Base-by-base conservation (phyloP, 768 basidiomycete genomes). In the Roridomyces roridus region DNA sequence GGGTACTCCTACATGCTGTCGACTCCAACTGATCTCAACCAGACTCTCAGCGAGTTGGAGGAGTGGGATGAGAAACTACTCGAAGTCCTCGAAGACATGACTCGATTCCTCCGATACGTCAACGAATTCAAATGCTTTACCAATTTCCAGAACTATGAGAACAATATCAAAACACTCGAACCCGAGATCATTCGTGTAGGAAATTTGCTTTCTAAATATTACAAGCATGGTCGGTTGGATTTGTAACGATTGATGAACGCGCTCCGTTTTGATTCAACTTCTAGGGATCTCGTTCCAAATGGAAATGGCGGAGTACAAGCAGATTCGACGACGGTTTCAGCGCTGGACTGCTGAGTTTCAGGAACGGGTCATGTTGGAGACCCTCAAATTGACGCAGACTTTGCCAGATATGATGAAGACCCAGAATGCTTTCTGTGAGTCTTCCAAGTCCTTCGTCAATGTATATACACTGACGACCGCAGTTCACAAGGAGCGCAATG, bases 71-170 rank as follows among this genome's bases (percentile, higher is more conserved):
- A 52, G 4, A 36, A 53, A 17, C 18, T 61, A 5, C 29, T 44
- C 18, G 42, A 61, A 0, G 45, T 61, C n/a, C 24, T 57, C 15
- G 55, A 57, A 0, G 45, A 52, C 5, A 61, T 61, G 60, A 37
- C 29, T 8, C 6, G 11, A n/a, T 51, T 46, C 6, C 51, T 55
- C 4, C 34, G 10, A 2, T 51, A 56, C 14, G 36, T 52, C 3
- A 43, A 60, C 7, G 20, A 51, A 25, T 42, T 55, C 23, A 26
- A 46, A 1, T 10, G 8, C 10, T 54, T 51, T 29, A 7, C 36
- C 20, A 47, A 15, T 21, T 9, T 51, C 9, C 23, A 3, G 4
- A 15, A 53, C 5, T 46, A 51, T 18, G 17, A 36, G 9, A 1
- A 17, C 1, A 51, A 23, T 5, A 26, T 60, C 18, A 4, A 60